Evolutionary conservation across 345 rosid genomes (phyloP), one percentile per base, ranked within the genome.

Genomic region (Eucalyptus cloeziana): DNA sequence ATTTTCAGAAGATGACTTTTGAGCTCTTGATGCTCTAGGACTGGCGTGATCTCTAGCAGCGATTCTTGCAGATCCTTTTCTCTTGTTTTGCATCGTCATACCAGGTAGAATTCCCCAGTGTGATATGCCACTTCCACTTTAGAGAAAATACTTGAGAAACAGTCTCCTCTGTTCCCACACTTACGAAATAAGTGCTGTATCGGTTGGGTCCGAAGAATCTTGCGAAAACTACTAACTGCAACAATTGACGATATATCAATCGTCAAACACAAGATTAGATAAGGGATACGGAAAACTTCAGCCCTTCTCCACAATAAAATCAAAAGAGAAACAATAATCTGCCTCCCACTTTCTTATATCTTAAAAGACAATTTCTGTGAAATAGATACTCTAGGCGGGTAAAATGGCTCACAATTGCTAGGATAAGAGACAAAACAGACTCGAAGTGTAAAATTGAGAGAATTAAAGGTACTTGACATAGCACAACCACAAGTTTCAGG

Each of bases 61-160:
- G 86, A 88, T 94, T 92, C 96, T 93, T 89, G 94, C 94, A 45
- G 93, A 89, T 87, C 89, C 87, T 86, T 92, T 93, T 92, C 94
- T 94, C 94, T 90, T 94, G 67, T 93, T 94, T 92, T 93, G 96
- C 98, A 96, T 96, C 7, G 71, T 83, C 85, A 47, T 40, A 76
- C 15, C 49, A 69, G 56, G 76, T 83, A 51, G 86, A 64, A 43
- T 83, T n/a, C 50, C 14, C 49, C 71, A 62, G 76, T 49, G 49
- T 51, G 50, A n/a, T 76, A 76, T 40, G 30, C 47, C 47, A 76
- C 85, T 76, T 76, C 47, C 16, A 76, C 47, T 43, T 76, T 22
- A 76, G 85, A 37, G 47, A 21, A 76, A 21, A 76, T 76, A 40
- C 47, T 76, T 76, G 44, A 40, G 47, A 40, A 76, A 76, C 30